Evolutionary conservation across 805 yeast species (phyloP), one percentile per base, ranked within the genome.

Genomic region (Zygoascus ofunaensis): DNA sequence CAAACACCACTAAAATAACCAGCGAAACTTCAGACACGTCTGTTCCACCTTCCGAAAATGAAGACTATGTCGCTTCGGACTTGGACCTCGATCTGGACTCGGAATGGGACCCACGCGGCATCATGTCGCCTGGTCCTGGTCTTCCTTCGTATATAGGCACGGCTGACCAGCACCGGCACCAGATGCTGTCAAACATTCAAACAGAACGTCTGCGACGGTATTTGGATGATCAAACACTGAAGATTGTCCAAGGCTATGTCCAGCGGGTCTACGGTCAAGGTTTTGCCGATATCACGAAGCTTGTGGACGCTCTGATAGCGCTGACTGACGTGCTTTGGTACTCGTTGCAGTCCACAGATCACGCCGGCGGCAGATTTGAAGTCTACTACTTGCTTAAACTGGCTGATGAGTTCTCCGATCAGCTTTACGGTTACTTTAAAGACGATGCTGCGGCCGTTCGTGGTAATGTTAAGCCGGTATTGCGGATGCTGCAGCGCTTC

Each of bases 361-460:
- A 49, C 48, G 1, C 37, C 48, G 18, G 38, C 47, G 85, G 84
- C 0, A 34, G 40, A 2, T 22, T 22, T 17, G 89, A 37, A 21
- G 24, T 33, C 4, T 24, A 81, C 57, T 82, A 80, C 52, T 60
- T 82, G 15, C 64, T 85, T 20, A 70, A 71, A 34, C 69, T 83
- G 2, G 74, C 85, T 40, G 86, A 82, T 41, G 87, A 82, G 49
- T 55, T 81, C 23, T 70, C 77, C 39, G 89, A 81, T 50, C 82
- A 74, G 52, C 51, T 79, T 5, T 70, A 65, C 12, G 77, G 71
- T 50, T 66, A 66, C 43, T 37, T 38, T 5, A 20, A 20, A 18
- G 42, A 26, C 12, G 28, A 4, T 35, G 47, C 44, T 3, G 32
- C 17, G 2, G 20, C 28, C 15, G 15, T 28, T 19, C 38, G 32